Conservation (phyloP, 306 rosid genomes). For the Begonia fuchsioides region DNA sequence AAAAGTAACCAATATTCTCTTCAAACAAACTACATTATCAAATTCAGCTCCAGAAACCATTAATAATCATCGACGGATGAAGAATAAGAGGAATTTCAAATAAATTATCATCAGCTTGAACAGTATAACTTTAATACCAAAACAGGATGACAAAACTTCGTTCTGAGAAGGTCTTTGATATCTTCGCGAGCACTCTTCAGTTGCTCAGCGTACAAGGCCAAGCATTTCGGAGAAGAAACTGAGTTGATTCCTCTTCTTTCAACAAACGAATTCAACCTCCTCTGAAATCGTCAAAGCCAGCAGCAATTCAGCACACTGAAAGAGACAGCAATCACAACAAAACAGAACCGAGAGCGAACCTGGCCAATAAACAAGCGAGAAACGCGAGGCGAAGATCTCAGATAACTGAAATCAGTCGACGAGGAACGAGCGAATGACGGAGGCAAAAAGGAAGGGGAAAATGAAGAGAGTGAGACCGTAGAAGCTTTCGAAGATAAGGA, state of each 20-base stretch:
- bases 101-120: not conserved
- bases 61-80: not conserved
- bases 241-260: conserved; percentile 33
- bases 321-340: not conserved
- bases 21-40: too few species aligned
- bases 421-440: conserved; percentile 12
- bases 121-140: conserved; percentile 22
- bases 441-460: conserved; percentile 7
- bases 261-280: conserved; percentile 22
- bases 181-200: conserved; percentile 71
- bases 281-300: conserved; percentile 18
- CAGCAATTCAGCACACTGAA: not conserved
- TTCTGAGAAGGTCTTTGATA: conserved; percentile 58
- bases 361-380: conserved; percentile 56
- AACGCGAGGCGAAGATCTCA: conserved; percentile 47
- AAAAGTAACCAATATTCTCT: too few species aligned
- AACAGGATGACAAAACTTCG: conserved; percentile 73
- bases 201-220: conserved; percentile 70
- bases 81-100: not conserved
- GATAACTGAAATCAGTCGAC: conserved; percentile 23
- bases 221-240: conserved; percentile 32
- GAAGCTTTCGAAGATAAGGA: conserved; percentile 35
- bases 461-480: conserved; percentile 22
- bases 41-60: not conserved
- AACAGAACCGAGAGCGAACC: conserved; percentile 19